These are phyloP conservation scores for Arthrinium phaeospermum DNA, from an alignment of 2,329 filamentous ascomycete species.

Conservation along the genomic window DNA sequence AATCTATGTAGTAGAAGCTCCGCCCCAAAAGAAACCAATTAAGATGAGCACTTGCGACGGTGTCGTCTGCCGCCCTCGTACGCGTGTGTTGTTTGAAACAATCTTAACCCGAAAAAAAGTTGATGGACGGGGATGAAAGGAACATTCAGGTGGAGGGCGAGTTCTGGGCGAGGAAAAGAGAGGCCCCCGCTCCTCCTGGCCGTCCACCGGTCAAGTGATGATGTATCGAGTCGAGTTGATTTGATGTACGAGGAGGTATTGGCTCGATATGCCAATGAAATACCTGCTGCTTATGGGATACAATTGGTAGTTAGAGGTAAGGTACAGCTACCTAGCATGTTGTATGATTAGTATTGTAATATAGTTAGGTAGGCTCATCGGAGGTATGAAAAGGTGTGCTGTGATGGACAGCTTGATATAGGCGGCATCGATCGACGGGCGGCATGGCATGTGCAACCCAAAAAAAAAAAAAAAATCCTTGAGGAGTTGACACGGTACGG, in stretches of 20 bases:
- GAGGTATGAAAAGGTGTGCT: background rate
- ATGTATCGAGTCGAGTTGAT: too few relatives aligned
- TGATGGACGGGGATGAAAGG: background rate
- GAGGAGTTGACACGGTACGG: background rate
- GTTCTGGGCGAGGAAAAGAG: background rate
- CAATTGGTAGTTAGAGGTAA: too few relatives aligned
- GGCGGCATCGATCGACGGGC: background rate
- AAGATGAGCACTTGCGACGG: background rate
- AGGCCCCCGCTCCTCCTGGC: background rate
- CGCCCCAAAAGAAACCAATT: slow-evolving; percentile 3
- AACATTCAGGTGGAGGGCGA: background rate
- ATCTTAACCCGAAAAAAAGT: background rate
- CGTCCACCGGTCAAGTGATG: background rate
- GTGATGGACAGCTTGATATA: background rate
- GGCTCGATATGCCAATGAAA: background rate
- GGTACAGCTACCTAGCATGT: too few relatives aligned
- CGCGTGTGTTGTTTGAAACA: slow-evolving; percentile 2
- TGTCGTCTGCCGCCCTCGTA: background rate
- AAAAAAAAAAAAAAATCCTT: background rate
- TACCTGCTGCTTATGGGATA: too few relatives aligned
- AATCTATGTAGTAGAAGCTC: slow-evolving; percentile 4
- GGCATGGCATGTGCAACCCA: too few relatives aligned
- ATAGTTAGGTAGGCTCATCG: too few relatives aligned
- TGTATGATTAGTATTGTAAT: too few relatives aligned
- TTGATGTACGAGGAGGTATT: too few relatives aligned